These are phyloP conservation scores for Conringia planisiliqua DNA, from an alignment of 345 rosid genomes.

Conservation along the genomic window DNA sequence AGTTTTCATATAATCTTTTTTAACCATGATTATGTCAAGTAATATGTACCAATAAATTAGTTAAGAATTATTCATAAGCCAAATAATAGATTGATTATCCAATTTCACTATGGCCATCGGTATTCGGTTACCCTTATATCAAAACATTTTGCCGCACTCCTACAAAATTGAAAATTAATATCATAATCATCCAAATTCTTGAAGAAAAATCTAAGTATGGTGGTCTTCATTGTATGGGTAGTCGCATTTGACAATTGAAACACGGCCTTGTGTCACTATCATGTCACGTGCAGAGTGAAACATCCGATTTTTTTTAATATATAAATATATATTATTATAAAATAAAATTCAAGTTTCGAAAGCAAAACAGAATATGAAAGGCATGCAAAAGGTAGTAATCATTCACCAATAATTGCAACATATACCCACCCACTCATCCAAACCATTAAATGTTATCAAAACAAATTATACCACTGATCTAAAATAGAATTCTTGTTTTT, in stretches of 20 bases:
- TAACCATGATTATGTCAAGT: not conserved
- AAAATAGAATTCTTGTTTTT: no score
- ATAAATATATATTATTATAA: not conserved
- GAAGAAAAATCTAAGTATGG: constrained; percentile 5
- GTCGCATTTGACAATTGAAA: constrained; percentile 33
- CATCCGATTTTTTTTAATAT: not conserved
- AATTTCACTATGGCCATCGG: not conserved
- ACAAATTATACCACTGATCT: no score
- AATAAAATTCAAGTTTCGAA: not conserved
- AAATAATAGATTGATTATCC: not conserved
- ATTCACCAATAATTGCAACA: constrained; percentile 37
- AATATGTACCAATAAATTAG: not conserved
- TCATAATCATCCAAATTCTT: not conserved
- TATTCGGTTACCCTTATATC: not conserved
- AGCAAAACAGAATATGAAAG: constrained; percentile 30
- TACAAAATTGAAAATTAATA: not conserved
- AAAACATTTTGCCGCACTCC: not conserved
- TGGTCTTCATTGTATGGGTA: constrained; percentile 29
- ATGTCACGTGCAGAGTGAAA: constrained; percentile 34
- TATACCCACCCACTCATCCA: constrained; percentile 29
- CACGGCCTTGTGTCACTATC: constrained; percentile 33
- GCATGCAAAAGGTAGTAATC: constrained; percentile 37
- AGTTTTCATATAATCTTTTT: no score
- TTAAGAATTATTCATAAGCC: not conserved
- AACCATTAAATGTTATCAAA: constrained; percentile 17